Percentiles rank a stretch among this genome's conserved stretches.
These are phyloP conservation scores for Arabidopsis hybrid DNA, from an alignment of 441 rosid genomes.

Conservation along the genomic window DNA sequence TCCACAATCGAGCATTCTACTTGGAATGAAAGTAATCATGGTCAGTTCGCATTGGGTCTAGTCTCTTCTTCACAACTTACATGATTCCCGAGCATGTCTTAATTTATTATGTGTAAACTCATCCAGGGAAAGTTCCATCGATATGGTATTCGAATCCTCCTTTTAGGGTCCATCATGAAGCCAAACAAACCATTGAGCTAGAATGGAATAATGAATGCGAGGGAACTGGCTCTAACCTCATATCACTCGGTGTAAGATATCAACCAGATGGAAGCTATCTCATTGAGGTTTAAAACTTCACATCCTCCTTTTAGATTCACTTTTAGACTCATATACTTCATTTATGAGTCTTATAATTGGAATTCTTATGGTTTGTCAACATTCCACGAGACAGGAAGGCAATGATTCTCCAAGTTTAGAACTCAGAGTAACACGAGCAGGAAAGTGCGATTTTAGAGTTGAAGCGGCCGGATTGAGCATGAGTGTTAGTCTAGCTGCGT, in stretches of 20 bases:
- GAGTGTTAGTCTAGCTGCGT: constrained; percentile 65
- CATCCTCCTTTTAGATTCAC: constrained; percentile 37
- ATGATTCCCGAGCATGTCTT: constrained; percentile 34
- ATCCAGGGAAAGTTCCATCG: constrained; percentile 65
- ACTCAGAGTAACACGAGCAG: constrained; percentile 61
- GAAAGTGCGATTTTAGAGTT: constrained; percentile 63
- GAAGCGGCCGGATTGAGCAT: constrained; percentile 65
- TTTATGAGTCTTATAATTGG: constrained; percentile 2
- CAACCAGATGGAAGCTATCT: constrained; percentile 71
- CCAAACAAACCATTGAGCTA: constrained; percentile 63
- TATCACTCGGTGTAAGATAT: constrained; percentile 57
- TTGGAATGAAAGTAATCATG: constrained; percentile 52
- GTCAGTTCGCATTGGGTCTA: constrained; percentile 54
- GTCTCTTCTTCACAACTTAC: constrained; percentile 35
- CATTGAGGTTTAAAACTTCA: constrained; percentile 60
- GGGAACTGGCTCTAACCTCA: constrained; percentile 49
- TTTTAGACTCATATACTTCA: constrained; percentile 2
- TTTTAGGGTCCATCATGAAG: constrained; percentile 82
- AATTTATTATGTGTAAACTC: constrained; percentile 39
- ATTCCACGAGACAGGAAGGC: constrained; percentile 55
- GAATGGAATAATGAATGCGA: constrained; percentile 80
- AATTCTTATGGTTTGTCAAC: constrained; percentile 19
- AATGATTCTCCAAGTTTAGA: constrained; percentile 49
- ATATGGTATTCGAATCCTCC: constrained; percentile 86
- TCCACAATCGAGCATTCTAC: constrained; percentile 61